Evolutionary conservation across 1,139 yeast species (phyloP), one percentile per base, ranked within the genome.

Genomic region (Saccharomyces hybrid): DNA sequence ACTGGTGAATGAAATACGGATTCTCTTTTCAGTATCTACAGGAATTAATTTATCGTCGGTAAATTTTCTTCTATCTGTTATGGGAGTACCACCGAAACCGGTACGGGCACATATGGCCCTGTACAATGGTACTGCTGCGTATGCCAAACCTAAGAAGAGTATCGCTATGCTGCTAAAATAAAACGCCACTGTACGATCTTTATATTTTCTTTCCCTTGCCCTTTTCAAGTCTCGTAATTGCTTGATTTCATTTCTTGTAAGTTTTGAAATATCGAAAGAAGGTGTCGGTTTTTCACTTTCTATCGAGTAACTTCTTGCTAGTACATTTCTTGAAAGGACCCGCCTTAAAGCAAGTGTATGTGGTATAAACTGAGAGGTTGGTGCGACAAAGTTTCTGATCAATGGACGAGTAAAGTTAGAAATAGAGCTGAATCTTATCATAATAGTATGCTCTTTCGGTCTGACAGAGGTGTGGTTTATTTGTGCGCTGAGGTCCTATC

Each of bases 41-140:
- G 99, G 97, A 25, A 88, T 75, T 69, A 95, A 75, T 66, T 86
- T 86, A 65, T 93, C 99, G 8, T 91, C 83, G 0, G 97, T 88
- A 70, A 93, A 88, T 63, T 80, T 83, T 14, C 84, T 71, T 47
- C 78, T 73, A 68, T 93, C 99, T 0, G 97, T 90, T 62, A 91
- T 86, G 14, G 99, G 98, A 9, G 85, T 83, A 50, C 99, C 99
- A 52, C 93, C 97, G 80, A 87, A 93, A 0, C 99, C 99, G 0
- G 97, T 91, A 72, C 96, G 81, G 64, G 91, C 89, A 75, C 99
- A 95, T 48, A 95, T 78, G 23, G 93, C 91, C 61, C 97, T 76
- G 69, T 95, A 95, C 23, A 95, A 73, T 2, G 99, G 98, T 9
- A 95, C 99, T 0, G 97, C 89, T 9, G 93, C 88, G 71, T 90